Base-by-base conservation (phyloP, 805 yeast genomes). In the Saccharomycopsis schoenii region DNA sequence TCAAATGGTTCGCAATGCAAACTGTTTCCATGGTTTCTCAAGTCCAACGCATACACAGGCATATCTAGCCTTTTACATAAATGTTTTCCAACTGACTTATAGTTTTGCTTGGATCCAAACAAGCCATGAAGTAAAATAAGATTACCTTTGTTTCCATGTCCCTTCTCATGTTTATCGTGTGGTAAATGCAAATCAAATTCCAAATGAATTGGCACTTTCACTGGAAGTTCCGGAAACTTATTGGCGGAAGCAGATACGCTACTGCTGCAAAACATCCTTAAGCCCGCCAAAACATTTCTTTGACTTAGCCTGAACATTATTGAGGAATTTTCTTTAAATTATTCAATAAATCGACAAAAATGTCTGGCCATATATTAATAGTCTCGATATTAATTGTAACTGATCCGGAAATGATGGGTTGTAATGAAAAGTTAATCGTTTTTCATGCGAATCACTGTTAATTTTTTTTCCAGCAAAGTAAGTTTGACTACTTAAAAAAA, bases 21-120 rank as follows among this genome's bases (percentile, higher is more conserved):
- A 0, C 83, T 75, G 0, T 71, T 67, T 0, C 88, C 88, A 68
- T 83, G 88, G 67, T 82, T 81, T 63, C 88, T 70, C 58, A 82
- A 67, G 67, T 83, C 88, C 2, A 80, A 64, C 1, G 78, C 77
- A 62, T 70, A 73, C 0, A 77, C 76, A 29, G 73, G 71, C 4
- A 73, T 66, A 14, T 70, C 64, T 1, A 78, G 68, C 2, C 57
- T 58, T 17, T 68, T 61, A 2, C 77, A 67, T 25, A 81, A 64
- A 11, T 65, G 66, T 56, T 74, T 71, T 9, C 77, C 79, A 1
- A 77, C 70, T 5, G 74, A 67, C 40, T 73, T 70, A 67, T 76
- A 83, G 66, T 76, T 77, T 58, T 72, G 73, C 47, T 72, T 73
- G 4, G 79, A 76, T 0, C 85, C 87, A 59, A 83, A 76, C 34